These are phyloP conservation scores for Helminthosporium solani DNA, from an alignment of 2,329 filamentous ascomycete genomes.

Conservation along the genomic window DNA sequence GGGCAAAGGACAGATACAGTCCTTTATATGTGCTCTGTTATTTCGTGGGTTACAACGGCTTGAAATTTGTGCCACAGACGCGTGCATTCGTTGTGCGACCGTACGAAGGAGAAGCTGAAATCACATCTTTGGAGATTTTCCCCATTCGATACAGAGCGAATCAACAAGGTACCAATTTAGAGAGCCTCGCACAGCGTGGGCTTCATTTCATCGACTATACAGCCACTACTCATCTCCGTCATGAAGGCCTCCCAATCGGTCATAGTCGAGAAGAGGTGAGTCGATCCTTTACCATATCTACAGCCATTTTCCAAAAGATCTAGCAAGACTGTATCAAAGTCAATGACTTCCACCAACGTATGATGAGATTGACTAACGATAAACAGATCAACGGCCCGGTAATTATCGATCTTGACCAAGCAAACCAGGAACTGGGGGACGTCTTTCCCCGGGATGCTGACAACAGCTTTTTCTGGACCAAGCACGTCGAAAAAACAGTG, in stretches of 20 bases:
- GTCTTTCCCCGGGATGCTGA: not conserved
- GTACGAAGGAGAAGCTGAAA: not conserved
- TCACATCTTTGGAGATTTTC: not conserved
- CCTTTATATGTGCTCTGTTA: not conserved
- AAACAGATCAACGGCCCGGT: constrained; percentile 1
- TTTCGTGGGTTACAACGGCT: not conserved
- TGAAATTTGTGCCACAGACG: not conserved
- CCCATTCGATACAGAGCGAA: not conserved
- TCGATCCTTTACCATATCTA: not conserved
- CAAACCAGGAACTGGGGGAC: not conserved
- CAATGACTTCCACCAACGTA: too few species aligned
- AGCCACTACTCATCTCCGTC: not conserved
- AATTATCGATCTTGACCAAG: constrained; percentile 1
- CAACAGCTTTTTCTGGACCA: not conserved
- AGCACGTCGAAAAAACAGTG: not conserved
- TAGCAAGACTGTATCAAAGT: not conserved
- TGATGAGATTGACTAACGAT: not conserved
- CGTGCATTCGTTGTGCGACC: not conserved
- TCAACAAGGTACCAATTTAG: not conserved
- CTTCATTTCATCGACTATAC: not conserved
- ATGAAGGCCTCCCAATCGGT: not conserved
- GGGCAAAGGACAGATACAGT: not conserved
- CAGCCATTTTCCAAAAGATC: not conserved
- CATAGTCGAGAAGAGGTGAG: constrained; percentile 1
- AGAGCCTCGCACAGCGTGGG: not conserved